Base-by-base conservation (phyloP, 176 grass and related monocot species). In the Bothriochloa decipiens region DNA sequence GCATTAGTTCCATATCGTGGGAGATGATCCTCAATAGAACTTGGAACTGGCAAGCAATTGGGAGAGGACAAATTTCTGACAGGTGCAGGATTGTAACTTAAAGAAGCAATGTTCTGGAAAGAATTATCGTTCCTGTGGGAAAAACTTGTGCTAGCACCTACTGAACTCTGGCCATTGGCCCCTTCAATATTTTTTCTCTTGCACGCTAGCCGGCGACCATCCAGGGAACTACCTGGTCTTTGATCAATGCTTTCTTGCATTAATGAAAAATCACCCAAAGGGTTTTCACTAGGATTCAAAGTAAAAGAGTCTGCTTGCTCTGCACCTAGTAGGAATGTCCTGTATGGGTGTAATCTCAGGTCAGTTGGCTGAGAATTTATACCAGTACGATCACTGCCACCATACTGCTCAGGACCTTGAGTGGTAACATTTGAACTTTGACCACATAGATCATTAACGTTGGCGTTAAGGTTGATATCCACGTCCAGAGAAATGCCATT, bases 171-270 rank as follows among this genome's bases (percentile, higher is more conserved):
- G 28, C 90, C 90, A 75, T 81, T 75, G 20, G 88, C 39, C 71
- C 90, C 90, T 20, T 95, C 90, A 67, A 90, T 86, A 50, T 86
- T 92, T 90, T 95, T 95, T 79, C 93, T 95, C 83, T 95, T 95
- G 86, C 93, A 92, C 0, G 93, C 88, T 42, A 90, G 37, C 7
- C 93, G 83, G 6, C 90, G 90, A 8, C 87, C 85, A n/a, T 90
- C 93, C 37, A 90, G 22, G 68, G 83, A 90, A 88, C 85, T 88
- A 29, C 83, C 92, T 77, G 85, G 65, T 73, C 90, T 86, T 76
- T 73, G 87, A 81, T 88, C 85, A 25, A 84, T 68, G 80, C 84
- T 82, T 53, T 90, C 87, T 58, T 75, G 70, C 87, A 90, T 77
- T 16, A 86, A 60, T 29, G 90, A 52, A 77, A 90, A 77, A 60